Evolutionary conservation across 495 filamentous ascomycete genomes (phyloP), one percentile per base, ranked within the genome.

Genomic region (Elaphomyces granulatus): DNA sequence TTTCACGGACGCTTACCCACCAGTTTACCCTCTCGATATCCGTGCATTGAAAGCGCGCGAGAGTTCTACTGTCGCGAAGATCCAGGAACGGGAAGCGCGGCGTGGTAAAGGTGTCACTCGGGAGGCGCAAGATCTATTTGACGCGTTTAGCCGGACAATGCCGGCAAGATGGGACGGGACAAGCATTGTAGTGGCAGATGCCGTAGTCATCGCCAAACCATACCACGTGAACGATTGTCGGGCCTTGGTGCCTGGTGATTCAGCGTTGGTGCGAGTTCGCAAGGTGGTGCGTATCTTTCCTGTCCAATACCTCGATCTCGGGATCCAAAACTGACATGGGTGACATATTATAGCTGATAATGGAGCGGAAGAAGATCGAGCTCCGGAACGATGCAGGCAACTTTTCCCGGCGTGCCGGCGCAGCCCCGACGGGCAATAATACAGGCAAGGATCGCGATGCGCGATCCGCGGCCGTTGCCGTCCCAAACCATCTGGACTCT

Each of bases 111-210:
- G 72, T 4, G 79, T 81, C 12, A 75, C 63, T 20, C 70, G 61
- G 35, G 78, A 81, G 44, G 77, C 68, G 15, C 79, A 83, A 53
- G 79, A 80, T 32, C 66, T 83, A 9, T 83, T 80, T 45, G 76
- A 83, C 59, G 67, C 68, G 2, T 63, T 83, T 37, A 63, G 61
- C 37, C 64, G 74, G 43, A 78, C 72, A 48, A 78, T 80, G 63
- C 73, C 74, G 8, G 66, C 74, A 33, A 63, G 70, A 33, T 83
- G 79, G 79, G 60, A 75, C 44, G 74, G 67, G 6, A 63, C 60
- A 34, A 63, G 61, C 26, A 82, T 83, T 41, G 59, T 83, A 14
- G 76, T 82, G 17, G 69, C 70, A 34, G 77, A 80, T 48, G 63
- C 67, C n/a, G 77, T 82, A 20, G 51, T 73, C 19, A 75, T 83